These are phyloP conservation scores for Fusarium denticulatum DNA, from an alignment of 2,329 filamentous ascomycete species.

Conservation along the genomic window DNA sequence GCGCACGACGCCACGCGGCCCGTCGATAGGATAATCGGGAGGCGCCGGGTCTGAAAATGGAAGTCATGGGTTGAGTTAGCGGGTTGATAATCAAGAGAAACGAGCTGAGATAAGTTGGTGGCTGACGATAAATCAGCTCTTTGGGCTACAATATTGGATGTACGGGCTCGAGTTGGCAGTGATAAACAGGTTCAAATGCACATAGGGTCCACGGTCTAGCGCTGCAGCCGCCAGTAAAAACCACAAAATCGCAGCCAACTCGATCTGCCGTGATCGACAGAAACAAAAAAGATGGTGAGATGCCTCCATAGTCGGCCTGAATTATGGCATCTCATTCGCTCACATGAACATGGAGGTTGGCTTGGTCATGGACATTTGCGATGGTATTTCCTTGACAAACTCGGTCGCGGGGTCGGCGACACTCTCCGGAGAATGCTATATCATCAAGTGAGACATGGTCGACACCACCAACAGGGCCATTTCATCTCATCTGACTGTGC, in stretches of 20 bases:
- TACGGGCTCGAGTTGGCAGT: conserved; percentile 28
- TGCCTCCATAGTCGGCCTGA: conserved; percentile 1
- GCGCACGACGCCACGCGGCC: conserved; percentile 40
- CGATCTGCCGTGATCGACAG: conserved; percentile 17
- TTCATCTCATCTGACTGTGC: conserved; percentile 45
- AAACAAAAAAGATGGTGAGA: conserved; percentile 8
- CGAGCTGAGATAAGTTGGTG: conserved; percentile 38
- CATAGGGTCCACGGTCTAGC: conserved; percentile 33
- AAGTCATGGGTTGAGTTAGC: conserved; percentile 41
- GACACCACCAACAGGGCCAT: conserved; percentile 40
- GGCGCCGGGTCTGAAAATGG: conserved; percentile 31
- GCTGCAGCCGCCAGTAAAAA: conserved; percentile 36
- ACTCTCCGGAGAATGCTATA: conserved; percentile 18
- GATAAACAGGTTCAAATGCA: conserved; percentile 36
- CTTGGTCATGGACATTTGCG: conserved; percentile 4
- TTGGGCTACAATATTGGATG: conserved; percentile 4
- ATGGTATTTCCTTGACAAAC: conserved; percentile 9
- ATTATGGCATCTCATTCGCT: conserved; percentile 6
- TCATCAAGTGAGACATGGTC: conserved; percentile 42
- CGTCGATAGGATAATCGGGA: conserved; percentile 27
- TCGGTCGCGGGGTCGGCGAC: conserved; percentile 26
- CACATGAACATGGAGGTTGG: conserved; percentile 15
- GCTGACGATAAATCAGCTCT: conserved; percentile 32
- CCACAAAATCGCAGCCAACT: background rate
- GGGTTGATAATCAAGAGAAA: conserved; percentile 26